phyloP scores from a whole-genome alignment of 345 rosid genomes.

The Reutealis trisperma region DNA sequence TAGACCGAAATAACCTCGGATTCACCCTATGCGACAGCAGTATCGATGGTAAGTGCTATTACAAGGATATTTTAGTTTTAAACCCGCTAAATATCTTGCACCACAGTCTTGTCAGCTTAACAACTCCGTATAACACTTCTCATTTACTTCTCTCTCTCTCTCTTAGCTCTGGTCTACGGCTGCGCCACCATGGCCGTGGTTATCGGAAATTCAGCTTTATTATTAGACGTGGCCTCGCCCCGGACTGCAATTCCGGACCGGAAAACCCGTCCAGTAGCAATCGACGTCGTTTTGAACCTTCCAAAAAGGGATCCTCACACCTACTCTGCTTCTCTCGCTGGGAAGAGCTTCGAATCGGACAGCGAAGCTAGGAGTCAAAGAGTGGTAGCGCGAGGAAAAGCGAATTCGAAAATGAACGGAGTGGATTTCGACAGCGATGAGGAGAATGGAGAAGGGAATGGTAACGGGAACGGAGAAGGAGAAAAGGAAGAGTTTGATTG shows the following conservation, averaged over 20 bases:
- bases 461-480: conserved; percentile 43
- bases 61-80: conserved; percentile 1
- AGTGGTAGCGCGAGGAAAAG: conserved; percentile 51
- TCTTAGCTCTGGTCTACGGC: conserved; percentile 1
- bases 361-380: conserved; percentile 50
- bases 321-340: conserved; percentile 8
- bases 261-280: conserved; percentile 47
- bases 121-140: conserved; percentile 8
- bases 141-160: background rate
- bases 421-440: conserved; percentile 70
- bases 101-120: conserved; percentile 6
- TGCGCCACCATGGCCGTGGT: conserved; percentile 60
- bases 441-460: conserved; percentile 47
- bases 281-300: conserved; percentile 52
- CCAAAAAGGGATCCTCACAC: conserved; percentile 54
- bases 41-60: too few relatives aligned
- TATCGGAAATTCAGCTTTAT: conserved; percentile 62
- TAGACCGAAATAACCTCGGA: conserved; percentile 27
- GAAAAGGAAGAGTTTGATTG: conserved; percentile 50
- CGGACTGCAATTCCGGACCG: conserved; percentile 56
- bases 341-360: conserved; percentile 56
- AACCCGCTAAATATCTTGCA: conserved; percentile 3
- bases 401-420: conserved; percentile 64
- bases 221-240: conserved; percentile 54
- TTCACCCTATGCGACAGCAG: too few relatives aligned